Evolutionary conservation across 305 asterid species (phyloP).

Genomic region (Fraxinus greggii): DNA sequence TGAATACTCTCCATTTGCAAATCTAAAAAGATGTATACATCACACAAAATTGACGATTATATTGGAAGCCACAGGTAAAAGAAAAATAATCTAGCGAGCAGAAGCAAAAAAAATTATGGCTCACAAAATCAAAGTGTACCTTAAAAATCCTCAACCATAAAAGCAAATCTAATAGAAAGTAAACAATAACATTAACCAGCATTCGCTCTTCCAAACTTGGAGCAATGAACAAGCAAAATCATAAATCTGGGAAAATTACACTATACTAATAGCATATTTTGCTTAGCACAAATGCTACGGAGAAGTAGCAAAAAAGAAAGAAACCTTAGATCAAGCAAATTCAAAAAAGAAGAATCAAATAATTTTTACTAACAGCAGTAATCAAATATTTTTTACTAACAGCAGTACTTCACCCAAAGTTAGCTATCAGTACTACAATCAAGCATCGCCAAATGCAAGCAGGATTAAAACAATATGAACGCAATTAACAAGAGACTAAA

Average conservation of each 20-base stretch:
- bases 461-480: slow-evolving; percentile 19
- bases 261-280: neutral
- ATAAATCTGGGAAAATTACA: neutral
- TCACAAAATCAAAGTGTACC: neutral
- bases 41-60: slow-evolving; percentile 1
- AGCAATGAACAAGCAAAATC: neutral
- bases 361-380: neutral
- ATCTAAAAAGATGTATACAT: slow-evolving; percentile 7
- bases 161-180: neutral
- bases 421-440: slow-evolving; percentile 15
- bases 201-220: neutral
- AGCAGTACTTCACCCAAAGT: neutral
- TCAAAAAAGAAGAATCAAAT: neutral
- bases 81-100: neutral
- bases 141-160: neutral
- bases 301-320: neutral
- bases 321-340: neutral
- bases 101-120: neutral
- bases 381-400: neutral
- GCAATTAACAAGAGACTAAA: slow-evolving; percentile 11
- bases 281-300: neutral
- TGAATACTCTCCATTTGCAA: slow-evolving; percentile 59
- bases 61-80: neutral
- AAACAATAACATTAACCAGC: neutral
- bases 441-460: neutral